Percentiles rank a stretch among this genome's conserved stretches.
Conservation (phyloP, 768 basidiomycete genomes). For the Calocybe indica region DNA sequence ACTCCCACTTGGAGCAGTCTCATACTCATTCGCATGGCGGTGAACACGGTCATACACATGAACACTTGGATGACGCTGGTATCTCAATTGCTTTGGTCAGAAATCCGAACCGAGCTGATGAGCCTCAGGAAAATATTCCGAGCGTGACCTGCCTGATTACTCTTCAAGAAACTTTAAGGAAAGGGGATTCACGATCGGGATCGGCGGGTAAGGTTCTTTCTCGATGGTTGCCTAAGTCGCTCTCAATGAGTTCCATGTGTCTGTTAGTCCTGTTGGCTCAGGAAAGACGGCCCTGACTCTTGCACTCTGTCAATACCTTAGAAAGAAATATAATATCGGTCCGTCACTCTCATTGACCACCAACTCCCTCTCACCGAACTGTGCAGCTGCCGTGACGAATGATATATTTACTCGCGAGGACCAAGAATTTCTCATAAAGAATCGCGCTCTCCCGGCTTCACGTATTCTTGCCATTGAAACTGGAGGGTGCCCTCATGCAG, state of each 20-base stretch:
- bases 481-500: constrained; percentile 96
- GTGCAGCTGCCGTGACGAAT: constrained; percentile 90
- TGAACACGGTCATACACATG: constrained; percentile 95
- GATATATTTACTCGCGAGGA: constrained; percentile 99
- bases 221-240: background rate
- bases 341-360: constrained; percentile 1
- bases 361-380: constrained; percentile 1
- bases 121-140: constrained; percentile 78
- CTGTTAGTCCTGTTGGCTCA: constrained; percentile 88
- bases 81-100: background rate
- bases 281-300: constrained; percentile 95
- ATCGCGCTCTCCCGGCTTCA: constrained; percentile 76
- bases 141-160: constrained; percentile 91
- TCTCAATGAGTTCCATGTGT: constrained; percentile 1
- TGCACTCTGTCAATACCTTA: constrained; percentile 76
- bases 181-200: constrained; percentile 95
- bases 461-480: constrained; percentile 97
- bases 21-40: constrained; percentile 52
- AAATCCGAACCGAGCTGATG: background rate
- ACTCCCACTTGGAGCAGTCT: constrained; percentile 21
- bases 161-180: constrained; percentile 80
- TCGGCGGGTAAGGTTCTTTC: constrained; percentile 67
- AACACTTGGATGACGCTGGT: constrained; percentile 88
- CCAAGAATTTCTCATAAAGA: constrained; percentile 93
- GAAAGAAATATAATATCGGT: constrained; percentile 91